Evolutionary conservation across 1,284 basidiomycete species (phyloP).

Genomic region (Ustilago cynodontis): DNA sequence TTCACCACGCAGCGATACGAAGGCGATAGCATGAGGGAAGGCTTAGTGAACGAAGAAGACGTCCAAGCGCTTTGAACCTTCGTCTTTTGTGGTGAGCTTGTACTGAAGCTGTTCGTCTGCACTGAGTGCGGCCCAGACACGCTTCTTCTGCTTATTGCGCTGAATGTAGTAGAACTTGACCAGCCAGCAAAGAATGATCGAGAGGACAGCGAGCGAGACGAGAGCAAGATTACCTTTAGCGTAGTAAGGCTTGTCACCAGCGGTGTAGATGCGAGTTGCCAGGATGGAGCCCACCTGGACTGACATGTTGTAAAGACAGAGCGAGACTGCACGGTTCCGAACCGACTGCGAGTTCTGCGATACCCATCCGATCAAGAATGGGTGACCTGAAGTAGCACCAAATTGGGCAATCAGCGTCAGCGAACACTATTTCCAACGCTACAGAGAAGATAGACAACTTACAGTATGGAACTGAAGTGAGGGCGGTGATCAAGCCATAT

Average conservation of each 20-base stretch:
- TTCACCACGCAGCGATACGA: too few species aligned
- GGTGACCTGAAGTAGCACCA: conserved; percentile 16
- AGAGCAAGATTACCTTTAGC: conserved; percentile 48
- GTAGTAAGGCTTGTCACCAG: conserved; percentile 52
- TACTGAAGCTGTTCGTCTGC: conserved; percentile 48
- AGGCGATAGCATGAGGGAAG: too few species aligned
- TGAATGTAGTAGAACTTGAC: conserved; percentile 52
- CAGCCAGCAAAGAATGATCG: conserved; percentile 43
- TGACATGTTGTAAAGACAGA: conserved; percentile 59
- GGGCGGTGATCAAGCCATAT: conserved; percentile 40
- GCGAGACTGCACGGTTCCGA: conserved; percentile 46
- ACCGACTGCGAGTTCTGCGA: conserved; percentile 50
- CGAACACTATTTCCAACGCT: too few species aligned
- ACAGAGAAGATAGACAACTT: conserved; percentile 10
- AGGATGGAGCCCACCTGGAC: conserved; percentile 53
- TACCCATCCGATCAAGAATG: conserved; percentile 36
- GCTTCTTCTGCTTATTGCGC: conserved; percentile 41
- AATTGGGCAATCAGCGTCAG: background rate
- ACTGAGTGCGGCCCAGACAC: conserved; percentile 29
- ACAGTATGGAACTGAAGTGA: conserved; percentile 49
- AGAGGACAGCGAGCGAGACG: conserved; percentile 25
- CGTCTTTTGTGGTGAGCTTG: conserved; percentile 44
- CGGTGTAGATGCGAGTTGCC: conserved; percentile 51
- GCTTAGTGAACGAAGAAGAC: conserved; percentile 45
- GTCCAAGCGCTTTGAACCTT: conserved; percentile 49